Percentiles rank a stretch among this genome's conserved stretches.
Evolutionary conservation across 257 asterid species (phyloP).

Genomic region (Solanum paucissectum): DNA sequence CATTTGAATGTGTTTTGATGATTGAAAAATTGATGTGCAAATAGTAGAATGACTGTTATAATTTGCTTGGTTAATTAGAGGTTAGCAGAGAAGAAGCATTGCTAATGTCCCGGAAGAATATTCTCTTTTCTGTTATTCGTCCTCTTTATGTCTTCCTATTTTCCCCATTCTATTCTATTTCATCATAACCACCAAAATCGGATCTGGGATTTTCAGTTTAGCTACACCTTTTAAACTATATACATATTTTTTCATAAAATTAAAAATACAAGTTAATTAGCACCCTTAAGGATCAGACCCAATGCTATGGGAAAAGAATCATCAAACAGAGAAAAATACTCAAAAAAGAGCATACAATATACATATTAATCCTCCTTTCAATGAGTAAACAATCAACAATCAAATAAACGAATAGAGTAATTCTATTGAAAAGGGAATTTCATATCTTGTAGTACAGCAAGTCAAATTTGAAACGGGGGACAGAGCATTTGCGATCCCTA

Average conservation of each 20-base stretch:
- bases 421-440: background rate
- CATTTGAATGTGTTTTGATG: background rate
- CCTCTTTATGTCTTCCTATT: background rate
- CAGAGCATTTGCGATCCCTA: background rate
- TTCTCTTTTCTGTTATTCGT: background rate
- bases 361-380: background rate
- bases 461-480: background rate
- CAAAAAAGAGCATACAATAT: background rate
- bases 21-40: background rate
- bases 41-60: background rate
- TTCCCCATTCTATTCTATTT: background rate
- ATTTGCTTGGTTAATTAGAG: background rate
- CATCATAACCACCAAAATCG: background rate
- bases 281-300: background rate
- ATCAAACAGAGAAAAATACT: background rate
- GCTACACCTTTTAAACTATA: background rate
- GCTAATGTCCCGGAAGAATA: background rate
- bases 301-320: background rate
- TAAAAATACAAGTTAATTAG: background rate
- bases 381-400: background rate
- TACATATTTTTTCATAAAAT: background rate
- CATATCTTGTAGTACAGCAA: background rate
- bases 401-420: background rate
- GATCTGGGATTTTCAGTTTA: background rate
- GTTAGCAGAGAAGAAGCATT: background rate